Percentiles rank a stretch among this genome's conserved stretches.
phyloP scores from a whole-genome alignment of 2,329 filamentous ascomycete genomes.

The Colletotrichum tropicale region DNA sequence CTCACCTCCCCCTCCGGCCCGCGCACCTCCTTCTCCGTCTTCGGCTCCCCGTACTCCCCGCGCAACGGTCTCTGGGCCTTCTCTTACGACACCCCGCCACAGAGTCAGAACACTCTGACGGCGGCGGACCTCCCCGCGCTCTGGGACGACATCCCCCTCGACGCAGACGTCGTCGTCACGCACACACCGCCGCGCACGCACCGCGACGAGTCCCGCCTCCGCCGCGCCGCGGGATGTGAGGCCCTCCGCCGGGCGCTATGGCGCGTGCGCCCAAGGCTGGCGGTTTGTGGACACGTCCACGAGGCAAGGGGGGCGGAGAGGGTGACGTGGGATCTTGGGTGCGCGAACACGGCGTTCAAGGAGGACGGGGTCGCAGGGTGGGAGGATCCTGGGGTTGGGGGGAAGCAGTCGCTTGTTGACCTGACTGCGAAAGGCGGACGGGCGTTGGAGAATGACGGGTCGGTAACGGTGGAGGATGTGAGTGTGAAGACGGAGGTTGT shows the following conservation, averaged over 20 bases:
- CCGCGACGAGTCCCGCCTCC: constrained; percentile 52
- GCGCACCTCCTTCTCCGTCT: constrained; percentile 67
- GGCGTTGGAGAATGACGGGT: constrained; percentile 51
- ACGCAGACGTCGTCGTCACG: constrained; percentile 71
- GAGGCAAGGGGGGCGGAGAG: constrained; percentile 67
- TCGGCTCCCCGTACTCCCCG: constrained; percentile 73
- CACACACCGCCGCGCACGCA: constrained; percentile 70
- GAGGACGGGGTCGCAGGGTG: constrained; percentile 53
- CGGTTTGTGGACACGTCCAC: constrained; percentile 77
- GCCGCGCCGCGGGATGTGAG: constrained; percentile 61
- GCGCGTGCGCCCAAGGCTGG: constrained; percentile 66
- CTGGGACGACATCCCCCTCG: constrained; percentile 66
- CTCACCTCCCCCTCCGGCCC: constrained; percentile 61
- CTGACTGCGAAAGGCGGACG: constrained; percentile 52
- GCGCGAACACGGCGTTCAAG: constrained; percentile 43
- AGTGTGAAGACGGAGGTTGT: constrained; percentile 1
- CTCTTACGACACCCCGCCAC: constrained; percentile 52
- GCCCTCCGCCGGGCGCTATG: constrained; percentile 61
- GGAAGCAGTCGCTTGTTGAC: constrained; percentile 68
- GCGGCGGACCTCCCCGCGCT: constrained; percentile 38
- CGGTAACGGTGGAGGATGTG: no score
- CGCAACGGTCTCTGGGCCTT: constrained; percentile 68
- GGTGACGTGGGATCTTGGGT: constrained; percentile 62
- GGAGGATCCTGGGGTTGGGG: constrained; percentile 62
- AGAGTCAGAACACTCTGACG: not conserved